phyloP scores from a whole-genome alignment of 371 early-diverging fungal genomes.

The Rhizopus stolonifer region DNA sequence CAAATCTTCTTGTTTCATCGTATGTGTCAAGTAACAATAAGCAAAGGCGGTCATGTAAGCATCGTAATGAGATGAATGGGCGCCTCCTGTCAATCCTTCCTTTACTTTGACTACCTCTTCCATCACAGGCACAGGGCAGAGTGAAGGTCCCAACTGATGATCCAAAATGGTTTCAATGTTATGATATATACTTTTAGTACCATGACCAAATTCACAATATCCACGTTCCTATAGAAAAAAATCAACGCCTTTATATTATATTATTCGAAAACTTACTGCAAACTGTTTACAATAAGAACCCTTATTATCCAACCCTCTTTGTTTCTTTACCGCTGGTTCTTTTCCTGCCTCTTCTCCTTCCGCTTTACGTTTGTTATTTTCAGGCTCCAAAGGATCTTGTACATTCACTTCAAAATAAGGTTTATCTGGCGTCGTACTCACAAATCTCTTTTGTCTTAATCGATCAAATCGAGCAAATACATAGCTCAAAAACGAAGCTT shows the following conservation, averaged over 20 bases:
- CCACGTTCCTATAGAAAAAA: constrained; percentile 9
- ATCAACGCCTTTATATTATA: neutral
- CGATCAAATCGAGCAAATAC: constrained; percentile 73
- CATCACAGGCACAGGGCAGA: constrained; percentile 1
- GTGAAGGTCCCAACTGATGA: constrained; percentile 8
- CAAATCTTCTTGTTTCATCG: constrained; percentile 10
- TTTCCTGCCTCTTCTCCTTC: constrained; percentile 7
- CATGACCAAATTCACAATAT: constrained; percentile 4
- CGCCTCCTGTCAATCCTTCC: constrained; percentile 3
- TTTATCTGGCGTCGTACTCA: neutral
- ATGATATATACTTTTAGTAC: neutral
- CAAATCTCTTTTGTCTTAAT: constrained; percentile 3
- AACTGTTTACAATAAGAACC: constrained; percentile 60
- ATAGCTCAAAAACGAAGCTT: constrained; percentile 68
- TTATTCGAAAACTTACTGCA: constrained; percentile 60
- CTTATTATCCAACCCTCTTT: neutral
- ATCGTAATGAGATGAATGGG: constrained; percentile 89
- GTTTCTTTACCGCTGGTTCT: constrained; percentile 19
- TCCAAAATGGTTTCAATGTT: constrained; percentile 14
- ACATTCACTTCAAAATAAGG: constrained; percentile 14
- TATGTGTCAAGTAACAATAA: constrained; percentile 59
- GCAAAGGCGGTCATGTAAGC: constrained; percentile 93
- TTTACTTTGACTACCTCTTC: neutral
- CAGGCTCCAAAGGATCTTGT: neutral
- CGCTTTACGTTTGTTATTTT: neutral